Base-by-base conservation (phyloP, 2,329 filamentous ascomycete species). In the Colletotrichum endophyticum region DNA sequence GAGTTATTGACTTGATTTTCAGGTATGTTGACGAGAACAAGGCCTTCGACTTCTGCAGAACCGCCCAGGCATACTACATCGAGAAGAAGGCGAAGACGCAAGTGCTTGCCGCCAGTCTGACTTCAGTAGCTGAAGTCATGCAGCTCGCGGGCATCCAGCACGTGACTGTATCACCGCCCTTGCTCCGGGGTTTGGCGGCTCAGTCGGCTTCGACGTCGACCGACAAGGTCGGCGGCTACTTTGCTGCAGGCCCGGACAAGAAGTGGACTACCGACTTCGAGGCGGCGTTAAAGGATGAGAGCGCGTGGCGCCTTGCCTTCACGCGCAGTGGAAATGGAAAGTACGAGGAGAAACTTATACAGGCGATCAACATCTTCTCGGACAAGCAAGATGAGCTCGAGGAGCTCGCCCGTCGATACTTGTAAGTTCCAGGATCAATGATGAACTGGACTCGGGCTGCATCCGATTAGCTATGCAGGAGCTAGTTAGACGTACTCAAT, bases 311-410 rank as follows among this genome's bases (percentile, higher is more conserved):
- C 62, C 82, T 90, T 44, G 88, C 86, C 1, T 91, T 92, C 77
- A 88, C 88, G 0, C 83, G 88, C 68, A 89, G 86, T 64, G 84
- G 83, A 1, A 84, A 84, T 7, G 89, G 88, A 1, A 82, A 86
- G 73, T 88, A 86, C 19, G 88, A 91, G 80, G 87, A 84, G 32
- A 92, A 91, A 81, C 84, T 91, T 16, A 81, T 86, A 13, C 84
- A 90, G 83, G 91, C 91, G 11, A 88, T 92, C 66, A 90, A 91
- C 78, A 91, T 91, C 70, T 92, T 92, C 81, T 87, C 85, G 66
- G 88, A 90, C 70, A 89, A 90, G 81, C 90, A 92, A 80, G 85
- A 89, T 12, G 86, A 86, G 72, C 78, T 92, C 61, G 90, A 91
- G 78, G 83, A 80, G 16, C 19, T 85, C 25, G 77, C 75, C 12